phyloP scores from a whole-genome alignment of 116 monocot genomes.

The Posidonia oceanica region DNA sequence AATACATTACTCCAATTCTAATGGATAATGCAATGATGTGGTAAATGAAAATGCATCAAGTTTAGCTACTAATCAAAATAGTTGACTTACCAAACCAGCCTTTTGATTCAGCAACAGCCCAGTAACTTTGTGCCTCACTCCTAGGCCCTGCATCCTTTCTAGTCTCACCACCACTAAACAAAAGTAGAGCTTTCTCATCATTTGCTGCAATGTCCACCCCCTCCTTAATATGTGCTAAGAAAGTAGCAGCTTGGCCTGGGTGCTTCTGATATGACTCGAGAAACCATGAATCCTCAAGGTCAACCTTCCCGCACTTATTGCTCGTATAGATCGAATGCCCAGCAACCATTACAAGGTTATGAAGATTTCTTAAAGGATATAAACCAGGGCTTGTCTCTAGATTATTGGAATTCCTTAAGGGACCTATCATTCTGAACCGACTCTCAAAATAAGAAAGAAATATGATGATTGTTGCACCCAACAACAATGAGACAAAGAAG shows the following conservation, averaged over 20 bases:
- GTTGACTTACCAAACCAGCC: conserved; percentile 80
- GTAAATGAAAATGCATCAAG: not conserved
- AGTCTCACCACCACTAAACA: conserved; percentile 98
- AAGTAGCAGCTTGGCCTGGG: conserved; percentile 78
- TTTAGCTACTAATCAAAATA: not conserved
- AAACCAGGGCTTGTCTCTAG: conserved; percentile 10
- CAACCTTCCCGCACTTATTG: conserved; percentile 61
- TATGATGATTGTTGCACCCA: conserved; percentile 50
- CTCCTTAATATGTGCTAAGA: conserved; percentile 68
- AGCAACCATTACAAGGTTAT: conserved; percentile 94
- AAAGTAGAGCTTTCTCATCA: conserved; percentile 71
- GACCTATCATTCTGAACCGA: conserved; percentile 31
- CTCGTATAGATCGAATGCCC: conserved; percentile 94
- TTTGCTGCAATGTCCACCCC: conserved; percentile 64
- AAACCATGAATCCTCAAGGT: conserved; percentile 85
- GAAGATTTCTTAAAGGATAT: conserved; percentile 54
- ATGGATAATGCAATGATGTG: too few relatives aligned
- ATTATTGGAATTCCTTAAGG: conserved; percentile 14
- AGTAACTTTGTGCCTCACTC: conserved; percentile 95
- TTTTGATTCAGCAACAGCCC: conserved; percentile 83
- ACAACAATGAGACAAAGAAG: conserved; percentile 37
- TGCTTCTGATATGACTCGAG: conserved; percentile 88
- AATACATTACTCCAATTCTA: too few relatives aligned
- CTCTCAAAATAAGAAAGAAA: conserved; percentile 47
- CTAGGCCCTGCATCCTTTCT: conserved; percentile 83